Evolutionary conservation across 352 stramenopile species (phyloP).

Genomic region (Phytophthora parvispora): DNA sequence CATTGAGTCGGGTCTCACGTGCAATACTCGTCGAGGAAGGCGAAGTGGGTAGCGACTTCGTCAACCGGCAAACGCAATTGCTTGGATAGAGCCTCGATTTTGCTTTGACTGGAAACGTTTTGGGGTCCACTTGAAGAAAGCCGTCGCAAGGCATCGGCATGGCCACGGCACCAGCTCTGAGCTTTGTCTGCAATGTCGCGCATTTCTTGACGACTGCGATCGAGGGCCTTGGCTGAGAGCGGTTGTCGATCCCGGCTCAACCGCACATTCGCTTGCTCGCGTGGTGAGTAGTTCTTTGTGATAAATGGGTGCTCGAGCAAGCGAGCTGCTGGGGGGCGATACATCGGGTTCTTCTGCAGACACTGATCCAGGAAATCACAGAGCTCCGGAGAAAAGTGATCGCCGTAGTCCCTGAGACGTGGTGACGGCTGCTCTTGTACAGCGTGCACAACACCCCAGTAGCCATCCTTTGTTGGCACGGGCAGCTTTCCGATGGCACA

Average conservation of each 20-base stretch:
- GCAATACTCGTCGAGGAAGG: slow-evolving; percentile 59
- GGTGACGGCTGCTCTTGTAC: slow-evolving; percentile 85
- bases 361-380: slow-evolving; percentile 87
- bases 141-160: slow-evolving; percentile 46
- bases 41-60: slow-evolving; percentile 62
- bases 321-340: slow-evolving; percentile 52
- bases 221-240: slow-evolving; percentile 19
- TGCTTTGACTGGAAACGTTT: slow-evolving; percentile 32
- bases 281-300: slow-evolving; percentile 58
- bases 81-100: slow-evolving; percentile 50
- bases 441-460: slow-evolving; percentile 92
- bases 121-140: slow-evolving; percentile 11
- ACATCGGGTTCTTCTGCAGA: slow-evolving; percentile 82
- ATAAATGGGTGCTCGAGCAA: slow-evolving; percentile 84
- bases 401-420: slow-evolving; percentile 67
- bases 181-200: slow-evolving; percentile 59
- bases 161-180: slow-evolving; percentile 63
- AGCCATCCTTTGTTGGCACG: slow-evolving; percentile 85
- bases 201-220: slow-evolving; percentile 52
- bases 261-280: slow-evolving; percentile 30
- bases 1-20: background rate
- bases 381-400: slow-evolving; percentile 71
- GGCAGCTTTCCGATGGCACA: slow-evolving; percentile 90
- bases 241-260: slow-evolving; percentile 31
- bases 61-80: slow-evolving; percentile 66